Evolutionary conservation across 768 basidiomycete genomes (phyloP), one percentile per base, ranked within the genome.

Genomic region (Dioszegia crocea): DNA sequence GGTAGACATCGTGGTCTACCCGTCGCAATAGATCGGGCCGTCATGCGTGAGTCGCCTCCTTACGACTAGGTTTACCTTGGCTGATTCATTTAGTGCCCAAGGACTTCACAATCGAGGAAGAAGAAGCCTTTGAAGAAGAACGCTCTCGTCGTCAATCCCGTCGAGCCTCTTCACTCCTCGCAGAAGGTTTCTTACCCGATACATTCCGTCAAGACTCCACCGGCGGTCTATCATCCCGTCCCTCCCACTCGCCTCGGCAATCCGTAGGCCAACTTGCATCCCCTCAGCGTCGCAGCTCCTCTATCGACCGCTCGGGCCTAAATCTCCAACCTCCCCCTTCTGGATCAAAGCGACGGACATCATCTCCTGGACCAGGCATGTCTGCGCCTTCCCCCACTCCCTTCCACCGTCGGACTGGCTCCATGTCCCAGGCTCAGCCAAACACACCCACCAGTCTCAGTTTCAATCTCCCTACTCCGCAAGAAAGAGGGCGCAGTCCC

Each of bases 1-100:
- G 91, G 92, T 8, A 84, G 91, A 12, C 92, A 97, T 76, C 86
- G 92, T 46, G 89, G 90, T 26, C 49, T 77, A 17, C 75, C 76
- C 11, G 71, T 72, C 5, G 74, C 75, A 49, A 76, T 76, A 33
- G 75, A 76, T 53, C 75, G 75, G 19, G 76, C 76, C 19, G 74
- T 77, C 45, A 77, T 77, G 76, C 48, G 70, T 72, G 36, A 59
- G 70, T 67, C 10, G 11, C 44, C 30, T 16, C 40, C 30, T 36
- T 3, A 17, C 31, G 33, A 11, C 21, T 11, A 31, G 47, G 33
- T 14, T 33, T 14, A 6, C 6, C 14, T 33, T 33, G 6, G 33
- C 33, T 33, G 33, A 33, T 14, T 6, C 8, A 33, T 33, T 14
- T 36, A 72, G 70, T 77, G 16, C 76, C 76, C 0, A 68, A 67